Conservation (phyloP, 2,329 filamentous ascomycete species). For the Xylaria hypoxylon region DNA sequence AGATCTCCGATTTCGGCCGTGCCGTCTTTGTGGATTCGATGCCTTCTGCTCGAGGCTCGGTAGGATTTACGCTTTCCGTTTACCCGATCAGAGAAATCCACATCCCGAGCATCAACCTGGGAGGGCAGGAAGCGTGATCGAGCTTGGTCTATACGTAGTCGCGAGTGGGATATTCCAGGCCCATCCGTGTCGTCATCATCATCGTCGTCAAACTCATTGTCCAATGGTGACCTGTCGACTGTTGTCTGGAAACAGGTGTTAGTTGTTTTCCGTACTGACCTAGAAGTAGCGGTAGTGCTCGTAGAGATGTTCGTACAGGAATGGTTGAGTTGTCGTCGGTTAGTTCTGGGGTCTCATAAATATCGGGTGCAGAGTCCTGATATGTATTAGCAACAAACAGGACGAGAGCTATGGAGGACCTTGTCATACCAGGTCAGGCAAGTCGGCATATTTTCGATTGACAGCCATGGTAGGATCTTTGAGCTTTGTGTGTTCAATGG, state of each 20-base stretch:
- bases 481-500: background rate
- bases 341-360: conserved; percentile 95
- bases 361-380: conserved; percentile 90
- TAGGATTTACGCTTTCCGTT: conserved; percentile 86
- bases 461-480: conserved; percentile 68
- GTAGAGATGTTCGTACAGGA: conserved; percentile 66
- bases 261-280: conserved; percentile 24
- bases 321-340: conserved; percentile 90
- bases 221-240: conserved; percentile 67
- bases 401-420: conserved; percentile 8
- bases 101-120: conserved; percentile 79
- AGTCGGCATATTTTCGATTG: conserved; percentile 82
- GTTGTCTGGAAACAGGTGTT: conserved; percentile 59
- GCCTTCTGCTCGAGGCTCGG: conserved; percentile 75
- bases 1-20: conserved; percentile 77
- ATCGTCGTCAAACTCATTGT: conserved; percentile 65
- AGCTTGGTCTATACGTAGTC: conserved; percentile 81
- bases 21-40: conserved; percentile 71
- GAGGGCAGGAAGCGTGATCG: conserved; percentile 82
- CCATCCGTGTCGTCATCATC: conserved; percentile 66
- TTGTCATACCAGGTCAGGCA: conserved; percentile 77
- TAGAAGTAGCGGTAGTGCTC: background rate
- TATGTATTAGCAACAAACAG: conserved; percentile 32
- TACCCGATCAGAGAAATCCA: conserved; percentile 91
- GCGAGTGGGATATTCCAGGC: conserved; percentile 78